Evolutionary conservation across 345 rosid species (phyloP), one percentile per base, ranked within the genome.

Genomic region (Euphorbia peplus): DNA sequence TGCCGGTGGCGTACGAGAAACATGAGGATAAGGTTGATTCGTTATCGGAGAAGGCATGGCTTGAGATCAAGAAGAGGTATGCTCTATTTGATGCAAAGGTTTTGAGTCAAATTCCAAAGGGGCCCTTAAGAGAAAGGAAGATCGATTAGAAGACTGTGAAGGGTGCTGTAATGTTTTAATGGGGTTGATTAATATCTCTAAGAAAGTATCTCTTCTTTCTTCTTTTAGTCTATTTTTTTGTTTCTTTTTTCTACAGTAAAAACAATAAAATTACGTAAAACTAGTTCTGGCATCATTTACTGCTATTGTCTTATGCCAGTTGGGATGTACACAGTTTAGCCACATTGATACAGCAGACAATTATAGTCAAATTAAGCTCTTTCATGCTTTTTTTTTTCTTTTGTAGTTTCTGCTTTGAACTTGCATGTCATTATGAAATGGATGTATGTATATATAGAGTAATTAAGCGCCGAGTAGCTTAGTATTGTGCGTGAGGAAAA

Each of bases 1-100:
- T 90, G 58, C 99, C 99, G 8, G 96, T 82, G 58, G 22, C 88
- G 3, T 95, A 95, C 3, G 99, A 91, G 75, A 95, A 84, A 83
- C 82, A 88, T 14, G 98, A 88, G 69, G 98, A 90, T 65, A 77
- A 80, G 81, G 79, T 95, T 0, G 99, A 95, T 48, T 79, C 90
- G 37, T 80, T 83, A 62, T 83, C 85, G 25, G 97, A 89, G 81
- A 91, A 87, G 81, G 85, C 87, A 62, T 58, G 72, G 78, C 70
- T 67, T 56, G 87, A 91, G 82, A 75, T 95, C 66, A 91, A 84
- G 83, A 89, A 88, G 86, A 93, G 82, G 55, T 86, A 85, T 59
- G 83, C 80, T 0, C 84, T 82, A 15, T 75, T 95, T 2, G 96
- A 95, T 63, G 90, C 70, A 30, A 91, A 88, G 78, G 88, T 88